A percentile compares a stretch with the other conserved stretches of the same genome.
Conservation (phyloP, 805 yeast genomes). For the Teunomyces cretensis region DNA sequence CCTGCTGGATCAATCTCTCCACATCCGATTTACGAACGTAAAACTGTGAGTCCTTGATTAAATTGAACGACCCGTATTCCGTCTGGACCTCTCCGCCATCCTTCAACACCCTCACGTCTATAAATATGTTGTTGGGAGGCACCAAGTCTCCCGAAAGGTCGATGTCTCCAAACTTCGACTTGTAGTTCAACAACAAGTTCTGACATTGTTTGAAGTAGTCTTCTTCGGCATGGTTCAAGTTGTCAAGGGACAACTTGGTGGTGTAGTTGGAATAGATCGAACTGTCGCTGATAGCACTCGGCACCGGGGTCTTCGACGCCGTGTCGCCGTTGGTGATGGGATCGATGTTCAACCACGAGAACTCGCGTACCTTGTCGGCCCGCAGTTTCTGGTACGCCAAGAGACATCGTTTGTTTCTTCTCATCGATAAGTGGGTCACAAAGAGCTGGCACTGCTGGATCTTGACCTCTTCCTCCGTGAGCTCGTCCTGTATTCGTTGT, state of each 20-base stretch:
- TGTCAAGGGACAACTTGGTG: conserved; percentile 37
- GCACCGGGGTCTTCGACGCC: not conserved
- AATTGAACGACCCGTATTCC: conserved; percentile 91
- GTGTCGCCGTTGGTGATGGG: conserved; percentile 20
- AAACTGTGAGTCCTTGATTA: conserved; percentile 91
- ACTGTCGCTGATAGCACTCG: conserved; percentile 10
- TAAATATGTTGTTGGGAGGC: conserved; percentile 89
- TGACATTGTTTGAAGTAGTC: conserved; percentile 72
- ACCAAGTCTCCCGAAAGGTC: conserved; percentile 86
- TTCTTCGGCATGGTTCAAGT: conserved; percentile 74
- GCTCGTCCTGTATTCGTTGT: conserved; percentile 17
- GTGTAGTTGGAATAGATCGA: conserved; percentile 19
- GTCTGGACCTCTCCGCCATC: conserved; percentile 98
- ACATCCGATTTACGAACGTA: conserved; percentile 94
- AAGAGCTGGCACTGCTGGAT: conserved; percentile 63
- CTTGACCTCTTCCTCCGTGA: conserved; percentile 37
- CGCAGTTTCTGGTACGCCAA: conserved; percentile 79
- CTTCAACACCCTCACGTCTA: conserved; percentile 88
- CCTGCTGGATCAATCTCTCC: conserved; percentile 90
- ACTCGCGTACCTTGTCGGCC: conserved; percentile 61
- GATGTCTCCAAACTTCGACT: conserved; percentile 75
- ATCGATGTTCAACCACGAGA: conserved; percentile 71
- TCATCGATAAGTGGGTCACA: conserved; percentile 72
- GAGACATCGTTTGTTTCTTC: conserved; percentile 86
- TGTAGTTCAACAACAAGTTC: conserved; percentile 70